A percentile compares a stretch with the other conserved stretches of the same genome.
Evolutionary conservation across 78 protist genomes (phyloP).

Genomic region (Chrysochromulina tobinii): DNA sequence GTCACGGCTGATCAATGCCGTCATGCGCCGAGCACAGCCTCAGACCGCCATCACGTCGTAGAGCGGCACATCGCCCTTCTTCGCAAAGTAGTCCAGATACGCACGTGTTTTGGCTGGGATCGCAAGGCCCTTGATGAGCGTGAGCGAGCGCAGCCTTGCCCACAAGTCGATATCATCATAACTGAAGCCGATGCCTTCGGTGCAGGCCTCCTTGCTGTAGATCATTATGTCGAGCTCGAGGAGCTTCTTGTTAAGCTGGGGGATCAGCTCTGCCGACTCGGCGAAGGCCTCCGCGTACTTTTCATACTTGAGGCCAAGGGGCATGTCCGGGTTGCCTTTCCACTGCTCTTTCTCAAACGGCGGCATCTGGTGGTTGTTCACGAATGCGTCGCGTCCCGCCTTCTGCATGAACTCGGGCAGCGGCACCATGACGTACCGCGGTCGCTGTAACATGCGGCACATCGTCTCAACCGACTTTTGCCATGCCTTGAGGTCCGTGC

Average conservation of each 20-base stretch:
- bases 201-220: not conserved
- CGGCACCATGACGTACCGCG: slow-evolving; percentile 5
- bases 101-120: not conserved
- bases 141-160: slow-evolving; percentile 22
- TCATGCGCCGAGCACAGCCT: too few relatives aligned
- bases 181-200: slow-evolving; percentile 10
- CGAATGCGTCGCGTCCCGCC: not conserved
- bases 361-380: slow-evolving; percentile 35
- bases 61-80: slow-evolving; percentile 2
- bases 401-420: slow-evolving; percentile 2
- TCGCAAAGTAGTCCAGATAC: not conserved
- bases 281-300: not conserved
- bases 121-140: not conserved
- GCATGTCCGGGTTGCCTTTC: not conserved
- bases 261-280: not conserved
- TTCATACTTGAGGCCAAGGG: not conserved
- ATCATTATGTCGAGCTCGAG: not conserved
- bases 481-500: slow-evolving; percentile 31
- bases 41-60: too few relatives aligned
- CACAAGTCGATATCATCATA: slow-evolving; percentile 27
- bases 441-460: slow-evolving; percentile 5
- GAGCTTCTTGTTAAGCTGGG: not conserved
- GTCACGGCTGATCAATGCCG: too few relatives aligned
- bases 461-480: not conserved
- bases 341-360: not conserved